Conservation (phyloP, 805 yeast genomes). For the Brettanomyces anomalus region DNA sequence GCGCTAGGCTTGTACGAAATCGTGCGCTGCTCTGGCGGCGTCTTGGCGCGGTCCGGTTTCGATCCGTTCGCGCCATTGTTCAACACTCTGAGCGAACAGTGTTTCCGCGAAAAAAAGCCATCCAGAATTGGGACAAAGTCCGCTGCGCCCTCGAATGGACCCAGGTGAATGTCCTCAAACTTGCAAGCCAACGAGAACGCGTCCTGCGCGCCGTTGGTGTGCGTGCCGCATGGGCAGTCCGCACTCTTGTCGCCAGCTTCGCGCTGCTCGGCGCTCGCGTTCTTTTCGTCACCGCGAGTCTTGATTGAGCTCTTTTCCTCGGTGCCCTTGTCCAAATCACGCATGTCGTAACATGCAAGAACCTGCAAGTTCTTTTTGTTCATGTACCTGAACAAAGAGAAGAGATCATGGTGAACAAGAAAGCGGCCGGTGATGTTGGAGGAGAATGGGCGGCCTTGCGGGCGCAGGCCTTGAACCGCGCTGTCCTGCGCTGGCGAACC, state of each 20-base stretch:
- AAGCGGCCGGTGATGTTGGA: constrained; percentile 21
- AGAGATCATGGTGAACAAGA: constrained; percentile 18
- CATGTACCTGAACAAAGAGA: constrained; percentile 17
- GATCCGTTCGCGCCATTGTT: neutral
- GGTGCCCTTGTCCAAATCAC: neutral
- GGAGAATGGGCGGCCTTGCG: constrained; percentile 31
- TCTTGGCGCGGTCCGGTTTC: neutral
- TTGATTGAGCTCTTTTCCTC: too few relatives aligned
- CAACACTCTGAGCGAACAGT: constrained; percentile 1
- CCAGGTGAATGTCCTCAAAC: constrained; percentile 5
- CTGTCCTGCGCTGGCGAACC: constrained; percentile 3
- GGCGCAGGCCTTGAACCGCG: constrained; percentile 7
- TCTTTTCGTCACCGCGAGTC: too few relatives aligned
- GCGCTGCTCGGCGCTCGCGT: too few relatives aligned
- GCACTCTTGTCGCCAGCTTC: too few relatives aligned
- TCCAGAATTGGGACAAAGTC: constrained; percentile 6
- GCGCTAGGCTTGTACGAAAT: constrained; percentile 1
- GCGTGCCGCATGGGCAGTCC: too few relatives aligned
- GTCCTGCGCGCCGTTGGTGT: neutral
- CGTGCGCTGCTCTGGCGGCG: constrained; percentile 1
- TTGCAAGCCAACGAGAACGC: constrained; percentile 1
- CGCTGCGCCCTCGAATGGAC: constrained; percentile 2
- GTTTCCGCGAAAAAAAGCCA: constrained; percentile 4
- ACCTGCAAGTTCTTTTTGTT: constrained; percentile 14
- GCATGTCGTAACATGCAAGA: constrained; percentile 14